Evolutionary conservation across 352 stramenopile genomes (phyloP).

Genomic region (Phytopythium litorale): DNA sequence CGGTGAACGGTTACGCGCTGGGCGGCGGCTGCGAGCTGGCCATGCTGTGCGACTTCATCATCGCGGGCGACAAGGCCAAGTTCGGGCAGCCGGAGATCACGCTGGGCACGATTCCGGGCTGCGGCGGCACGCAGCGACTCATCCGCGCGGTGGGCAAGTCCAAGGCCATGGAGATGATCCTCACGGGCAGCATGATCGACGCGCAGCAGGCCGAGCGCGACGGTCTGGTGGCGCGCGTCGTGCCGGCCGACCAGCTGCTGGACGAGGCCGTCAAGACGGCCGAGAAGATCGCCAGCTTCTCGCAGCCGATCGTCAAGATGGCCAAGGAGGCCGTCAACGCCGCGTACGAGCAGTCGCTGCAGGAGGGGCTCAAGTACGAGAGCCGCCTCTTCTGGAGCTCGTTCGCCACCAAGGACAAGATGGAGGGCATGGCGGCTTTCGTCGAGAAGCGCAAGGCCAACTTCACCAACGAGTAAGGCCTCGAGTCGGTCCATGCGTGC

Average conservation of each 20-base stretch:
- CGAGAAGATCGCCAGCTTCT: conserved; percentile 95
- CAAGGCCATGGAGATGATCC: conserved; percentile 98
- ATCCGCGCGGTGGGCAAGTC: conserved; percentile 97
- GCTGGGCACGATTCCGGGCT: conserved; percentile 96
- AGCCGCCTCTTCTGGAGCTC: conserved; percentile 97
- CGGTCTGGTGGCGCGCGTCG: conserved; percentile 93
- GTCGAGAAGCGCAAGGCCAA: conserved; percentile 95
- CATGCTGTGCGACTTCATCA: conserved; percentile 99
- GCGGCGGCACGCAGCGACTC: conserved; percentile 95
- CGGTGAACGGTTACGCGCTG: conserved; percentile 98
- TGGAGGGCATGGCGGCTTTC: conserved; percentile 97
- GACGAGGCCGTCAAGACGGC: conserved; percentile 95
- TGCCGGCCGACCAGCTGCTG: conserved; percentile 90
- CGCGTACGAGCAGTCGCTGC: conserved; percentile 90
- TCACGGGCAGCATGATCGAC: conserved; percentile 97
- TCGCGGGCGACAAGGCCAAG: conserved; percentile 94
- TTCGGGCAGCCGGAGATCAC: conserved; percentile 99
- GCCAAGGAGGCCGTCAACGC: conserved; percentile 96
- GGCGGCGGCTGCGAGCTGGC: conserved; percentile 97
- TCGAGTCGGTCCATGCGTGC: neutral
- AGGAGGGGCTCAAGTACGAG: conserved; percentile 96
- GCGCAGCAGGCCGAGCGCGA: conserved; percentile 93
- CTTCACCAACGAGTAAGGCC: conserved; percentile 93
- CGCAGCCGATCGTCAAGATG: conserved; percentile 94
- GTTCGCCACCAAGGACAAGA: conserved; percentile 94